phyloP scores from a whole-genome alignment of 441 rosid genomes.

The Sinapis alba region DNA sequence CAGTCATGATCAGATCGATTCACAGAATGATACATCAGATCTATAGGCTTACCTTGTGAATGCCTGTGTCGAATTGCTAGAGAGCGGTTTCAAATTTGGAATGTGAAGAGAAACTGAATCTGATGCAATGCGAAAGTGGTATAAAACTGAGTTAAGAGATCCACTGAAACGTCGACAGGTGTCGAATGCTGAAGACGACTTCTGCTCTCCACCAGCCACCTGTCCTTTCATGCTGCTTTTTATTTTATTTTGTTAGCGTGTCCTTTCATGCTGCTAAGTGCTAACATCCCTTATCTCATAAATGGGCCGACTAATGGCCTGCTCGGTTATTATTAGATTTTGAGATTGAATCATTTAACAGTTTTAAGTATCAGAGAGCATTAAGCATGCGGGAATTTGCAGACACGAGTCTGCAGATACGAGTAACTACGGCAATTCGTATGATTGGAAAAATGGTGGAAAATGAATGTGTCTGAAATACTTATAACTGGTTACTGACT shows the following conservation, averaged over 20 bases:
- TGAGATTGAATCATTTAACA: too few relatives aligned
- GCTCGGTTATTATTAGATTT: neutral
- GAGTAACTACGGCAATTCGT: too few relatives aligned
- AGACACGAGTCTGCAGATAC: too few relatives aligned
- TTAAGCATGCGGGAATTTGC: too few relatives aligned
- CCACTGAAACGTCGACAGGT: constrained; percentile 14
- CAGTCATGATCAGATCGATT: neutral
- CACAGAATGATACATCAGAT: neutral
- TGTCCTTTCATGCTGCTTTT: constrained; percentile 16
- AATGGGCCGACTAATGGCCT: constrained; percentile 13
- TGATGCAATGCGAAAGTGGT: constrained; percentile 15
- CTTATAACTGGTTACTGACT: too few relatives aligned
- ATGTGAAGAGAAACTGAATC: constrained; percentile 19
- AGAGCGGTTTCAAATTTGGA: constrained; percentile 14
- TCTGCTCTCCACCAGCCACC: constrained; percentile 16
- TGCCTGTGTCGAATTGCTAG: constrained; percentile 26
- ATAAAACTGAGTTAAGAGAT: constrained; percentile 18
- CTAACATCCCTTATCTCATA: neutral
- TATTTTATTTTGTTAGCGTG: too few relatives aligned
- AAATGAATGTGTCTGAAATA: too few relatives aligned
- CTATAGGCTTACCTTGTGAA: neutral
- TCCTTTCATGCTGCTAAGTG: constrained; percentile 7
- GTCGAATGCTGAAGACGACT: constrained; percentile 5
- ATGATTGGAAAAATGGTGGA: too few relatives aligned
- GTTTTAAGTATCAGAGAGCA: too few relatives aligned